A percentile compares a stretch with the other conserved stretches of the same genome.
phyloP scores from a whole-genome alignment of 768 basidiomycete genomes.

The Pisolithus albus region DNA sequence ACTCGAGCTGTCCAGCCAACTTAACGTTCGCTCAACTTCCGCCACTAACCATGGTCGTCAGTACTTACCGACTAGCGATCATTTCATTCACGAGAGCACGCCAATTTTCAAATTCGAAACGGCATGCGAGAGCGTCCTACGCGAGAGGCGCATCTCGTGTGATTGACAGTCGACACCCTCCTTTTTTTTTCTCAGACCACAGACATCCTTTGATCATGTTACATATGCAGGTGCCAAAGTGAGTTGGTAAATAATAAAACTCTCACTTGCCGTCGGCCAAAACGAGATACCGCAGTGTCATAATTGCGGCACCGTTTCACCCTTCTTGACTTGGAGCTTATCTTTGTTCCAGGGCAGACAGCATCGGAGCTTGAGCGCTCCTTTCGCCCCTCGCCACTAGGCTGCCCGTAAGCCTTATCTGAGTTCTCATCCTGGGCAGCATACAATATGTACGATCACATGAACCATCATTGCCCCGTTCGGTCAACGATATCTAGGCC shows the following conservation, averaged over 20 bases:
- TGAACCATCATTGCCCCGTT: no score
- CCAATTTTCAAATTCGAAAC: constrained; percentile 1
- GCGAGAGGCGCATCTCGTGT: background rate
- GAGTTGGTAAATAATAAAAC: background rate
- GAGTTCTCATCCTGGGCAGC: constrained; percentile 1
- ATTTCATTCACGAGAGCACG: constrained; percentile 2
- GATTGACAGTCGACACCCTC: background rate
- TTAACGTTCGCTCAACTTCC: background rate
- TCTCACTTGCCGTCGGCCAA: background rate
- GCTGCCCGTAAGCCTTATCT: constrained; percentile 4
- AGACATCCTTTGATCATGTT: background rate
- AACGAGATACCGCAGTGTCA: background rate
- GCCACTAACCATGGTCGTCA: background rate
- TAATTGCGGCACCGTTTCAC: background rate
- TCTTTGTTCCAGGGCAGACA: constrained; percentile 2
- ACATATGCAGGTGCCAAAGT: background rate
- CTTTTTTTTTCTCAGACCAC: background rate
- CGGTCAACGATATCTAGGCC: no score
- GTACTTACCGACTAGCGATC: background rate
- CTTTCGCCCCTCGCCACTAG: constrained; percentile 10
- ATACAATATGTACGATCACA: background rate
- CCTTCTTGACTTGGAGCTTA: constrained; percentile 6
- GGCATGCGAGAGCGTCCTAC: background rate
- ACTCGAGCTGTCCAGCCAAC: background rate
- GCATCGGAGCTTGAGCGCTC: constrained; percentile 29